Evolutionary conservation across 768 basidiomycete species (phyloP).

Genomic region (Leccinum longicurvipes): DNA sequence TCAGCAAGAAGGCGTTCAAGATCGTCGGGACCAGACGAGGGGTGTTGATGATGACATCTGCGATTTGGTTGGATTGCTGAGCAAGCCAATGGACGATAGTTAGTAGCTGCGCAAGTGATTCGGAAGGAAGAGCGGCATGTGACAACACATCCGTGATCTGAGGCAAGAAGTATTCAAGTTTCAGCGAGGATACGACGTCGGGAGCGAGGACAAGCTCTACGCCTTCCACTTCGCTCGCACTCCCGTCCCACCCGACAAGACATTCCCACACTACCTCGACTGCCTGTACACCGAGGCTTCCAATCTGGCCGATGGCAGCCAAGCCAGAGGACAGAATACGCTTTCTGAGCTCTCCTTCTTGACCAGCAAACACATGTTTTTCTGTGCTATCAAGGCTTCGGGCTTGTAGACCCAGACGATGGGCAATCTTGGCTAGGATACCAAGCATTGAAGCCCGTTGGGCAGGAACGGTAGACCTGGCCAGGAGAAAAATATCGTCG

Average conservation of each 20-base stretch:
- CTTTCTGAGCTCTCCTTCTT: constrained; percentile 46
- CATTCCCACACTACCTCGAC: constrained; percentile 75
- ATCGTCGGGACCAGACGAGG: constrained; percentile 51
- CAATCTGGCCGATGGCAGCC: constrained; percentile 62
- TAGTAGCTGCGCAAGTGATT: constrained; percentile 55
- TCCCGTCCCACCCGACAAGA: constrained; percentile 59
- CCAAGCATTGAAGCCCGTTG: constrained; percentile 83
- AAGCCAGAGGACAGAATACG: constrained; percentile 65
- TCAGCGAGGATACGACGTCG: constrained; percentile 17
- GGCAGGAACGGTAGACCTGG: constrained; percentile 76
- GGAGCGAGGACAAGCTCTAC: constrained; percentile 39
- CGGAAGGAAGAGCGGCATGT: constrained; percentile 42
- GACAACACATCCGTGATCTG: constrained; percentile 42
- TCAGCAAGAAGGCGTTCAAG: constrained; percentile 55
- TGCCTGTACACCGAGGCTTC: constrained; percentile 63
- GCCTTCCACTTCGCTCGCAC: constrained; percentile 31
- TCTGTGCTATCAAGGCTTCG: neutral
- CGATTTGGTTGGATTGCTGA: constrained; percentile 51
- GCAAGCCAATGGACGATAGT: constrained; percentile 59
- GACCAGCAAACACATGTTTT: constrained; percentile 24
- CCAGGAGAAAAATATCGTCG: constrained; percentile 77
- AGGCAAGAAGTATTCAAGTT: constrained; percentile 45
- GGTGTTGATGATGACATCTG: constrained; percentile 48
- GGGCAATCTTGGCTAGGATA: constrained; percentile 59
- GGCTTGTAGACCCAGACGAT: constrained; percentile 25